Conservation (phyloP, 2,329 filamentous ascomycete species). For the Diaporthe longicolla region DNA sequence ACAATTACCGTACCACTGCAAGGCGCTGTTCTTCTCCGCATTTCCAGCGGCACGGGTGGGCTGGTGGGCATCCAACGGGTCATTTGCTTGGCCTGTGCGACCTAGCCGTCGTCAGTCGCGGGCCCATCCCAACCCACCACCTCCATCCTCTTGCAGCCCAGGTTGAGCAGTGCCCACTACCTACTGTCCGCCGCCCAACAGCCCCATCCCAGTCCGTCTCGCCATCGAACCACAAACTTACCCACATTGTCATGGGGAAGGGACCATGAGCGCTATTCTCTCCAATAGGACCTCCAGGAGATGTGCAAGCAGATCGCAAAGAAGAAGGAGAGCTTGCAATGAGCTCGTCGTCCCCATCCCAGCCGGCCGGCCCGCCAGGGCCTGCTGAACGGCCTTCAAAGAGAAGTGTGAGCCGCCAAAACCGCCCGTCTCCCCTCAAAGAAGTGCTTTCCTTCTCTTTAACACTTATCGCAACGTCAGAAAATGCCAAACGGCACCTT, state of each 20-base stretch:
- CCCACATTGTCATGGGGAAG: constrained; percentile 20
- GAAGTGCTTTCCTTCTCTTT: not conserved
- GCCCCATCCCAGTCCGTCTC: constrained; percentile 6
- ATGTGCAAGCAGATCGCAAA: constrained; percentile 38
- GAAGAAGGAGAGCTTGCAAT: constrained; percentile 46
- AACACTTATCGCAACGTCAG: constrained; percentile 54
- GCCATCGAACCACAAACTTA: not conserved
- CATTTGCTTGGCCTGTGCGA: constrained; percentile 3
- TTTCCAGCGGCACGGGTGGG: constrained; percentile 19
- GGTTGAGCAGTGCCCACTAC: not conserved
- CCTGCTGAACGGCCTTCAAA: constrained; percentile 61
- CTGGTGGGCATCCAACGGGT: not conserved
- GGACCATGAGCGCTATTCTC: constrained; percentile 33
- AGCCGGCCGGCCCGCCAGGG: constrained; percentile 54
- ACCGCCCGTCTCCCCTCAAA: not conserved
- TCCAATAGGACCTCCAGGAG: constrained; percentile 4
- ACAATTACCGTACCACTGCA: not conserved
- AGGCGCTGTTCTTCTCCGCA: constrained; percentile 11
- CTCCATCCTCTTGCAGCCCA: constrained; percentile 8
- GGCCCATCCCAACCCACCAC: constrained; percentile 17
- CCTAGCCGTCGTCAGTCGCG: constrained; percentile 23
- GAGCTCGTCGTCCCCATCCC: constrained; percentile 51
- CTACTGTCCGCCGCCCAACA: not conserved
- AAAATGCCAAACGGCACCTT: constrained; percentile 89
- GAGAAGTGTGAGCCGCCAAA: constrained; percentile 58